These are phyloP conservation scores for Chlamydomonas asymmetrica DNA, from an alignment of 139 green algal species.

Conservation along the genomic window DNA sequence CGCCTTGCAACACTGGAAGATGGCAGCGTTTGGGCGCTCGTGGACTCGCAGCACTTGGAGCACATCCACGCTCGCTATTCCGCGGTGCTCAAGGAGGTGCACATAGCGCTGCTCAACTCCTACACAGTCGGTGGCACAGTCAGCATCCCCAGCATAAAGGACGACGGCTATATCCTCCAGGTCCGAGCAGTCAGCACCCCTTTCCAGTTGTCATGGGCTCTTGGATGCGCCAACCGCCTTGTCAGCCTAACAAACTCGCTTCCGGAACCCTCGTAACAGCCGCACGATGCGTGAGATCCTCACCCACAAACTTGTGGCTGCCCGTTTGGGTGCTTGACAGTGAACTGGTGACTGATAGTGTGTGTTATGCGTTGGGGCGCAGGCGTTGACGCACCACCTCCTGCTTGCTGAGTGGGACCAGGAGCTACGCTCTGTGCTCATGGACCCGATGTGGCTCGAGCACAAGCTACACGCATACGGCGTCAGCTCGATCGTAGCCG, in stretches of 20 bases:
- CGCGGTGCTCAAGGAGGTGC: background rate
- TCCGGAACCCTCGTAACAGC: no score
- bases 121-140: slow-evolving; percentile 2
- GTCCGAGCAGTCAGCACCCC: no score
- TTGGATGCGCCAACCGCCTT: no score
- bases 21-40: slow-evolving; percentile 47
- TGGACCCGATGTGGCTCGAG: slow-evolving; percentile 74
- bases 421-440: slow-evolving; percentile 59
- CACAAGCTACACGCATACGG: slow-evolving; percentile 76
- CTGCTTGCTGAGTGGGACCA: slow-evolving; percentile 40
- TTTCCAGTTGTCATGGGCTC: no score
- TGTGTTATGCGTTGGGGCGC: no score
- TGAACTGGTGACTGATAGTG: no score
- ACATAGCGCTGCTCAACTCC: slow-evolving; percentile 23
- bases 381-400: slow-evolving; percentile 68
- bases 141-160: slow-evolving; percentile 33
- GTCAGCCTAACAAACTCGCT: no score
- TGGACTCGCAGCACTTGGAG: slow-evolving; percentile 35
- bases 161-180: slow-evolving; percentile 81
- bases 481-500: slow-evolving; percentile 60
- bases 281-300: no score
- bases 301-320: no score
- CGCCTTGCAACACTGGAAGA: slow-evolving; percentile 48
- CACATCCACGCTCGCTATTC: background rate
- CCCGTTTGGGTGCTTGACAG: no score